Base-by-base conservation (phyloP, 371 early-diverging fungal genomes). In the Umbelopsis sp. region DNA sequence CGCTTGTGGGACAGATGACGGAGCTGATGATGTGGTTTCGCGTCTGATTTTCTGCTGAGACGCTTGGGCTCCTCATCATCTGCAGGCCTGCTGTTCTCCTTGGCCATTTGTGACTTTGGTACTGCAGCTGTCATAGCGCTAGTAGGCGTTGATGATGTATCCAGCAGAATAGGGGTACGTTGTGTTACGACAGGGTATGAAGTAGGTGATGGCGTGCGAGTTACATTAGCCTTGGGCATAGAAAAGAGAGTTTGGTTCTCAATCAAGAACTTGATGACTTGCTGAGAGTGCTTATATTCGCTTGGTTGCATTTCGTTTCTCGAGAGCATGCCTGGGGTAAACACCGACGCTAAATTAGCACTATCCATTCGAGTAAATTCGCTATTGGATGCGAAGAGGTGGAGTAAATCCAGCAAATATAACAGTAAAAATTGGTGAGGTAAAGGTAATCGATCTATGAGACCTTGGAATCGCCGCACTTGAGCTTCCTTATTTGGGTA, bases 321-420 rank as follows among this genome's bases (percentile, higher is more conserved):
- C n/a, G 64, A 46, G 20, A 64, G 64, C 46, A 64, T 64, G 44
- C 45, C 64, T 22, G 64, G 64, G 4, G 64, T 64, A 44, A 64
- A 64, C 3, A 64, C 64, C 7, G 64, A 64, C 8, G 64, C 64
- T 44, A 64, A 29, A 44, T 64, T 64, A 41, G 64, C 20, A 24
- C 44, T 64, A 12, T 44, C 46, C 64, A 64, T 64, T 10, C 64
- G 64, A 41, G 44, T 64, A 20, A 45, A 45, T 20, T 18, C 29
- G 24, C 45, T 46, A 24, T 64, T 44, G 0, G 64, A 44, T 11
- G 64, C 44, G 22, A 64, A 64, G 1, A 64, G 45, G n/a, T 44
- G 45, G 14, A 64, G 44, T 22, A 64, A 46, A 29, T 64, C 64
- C 29, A 64, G 44, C 12, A 64, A 20, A 22, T 64, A 64, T 10